Evolutionary conservation across 176 grass and related monocot species (phyloP).

Genomic region (Dactylis glomerata): DNA sequence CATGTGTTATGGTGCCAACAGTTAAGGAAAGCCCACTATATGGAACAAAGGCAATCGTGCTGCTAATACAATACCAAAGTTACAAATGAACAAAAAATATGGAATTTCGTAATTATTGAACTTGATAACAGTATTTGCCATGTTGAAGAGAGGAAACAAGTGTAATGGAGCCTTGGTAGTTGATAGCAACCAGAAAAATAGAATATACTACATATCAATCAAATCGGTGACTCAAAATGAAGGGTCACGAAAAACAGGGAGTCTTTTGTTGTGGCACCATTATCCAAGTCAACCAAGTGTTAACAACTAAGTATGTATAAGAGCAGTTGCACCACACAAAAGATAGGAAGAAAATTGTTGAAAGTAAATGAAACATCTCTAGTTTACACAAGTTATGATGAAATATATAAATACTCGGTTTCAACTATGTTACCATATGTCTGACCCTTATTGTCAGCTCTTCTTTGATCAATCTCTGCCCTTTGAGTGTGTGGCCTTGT

Average conservation of each 20-base stretch:
- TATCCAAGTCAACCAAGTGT: neutral
- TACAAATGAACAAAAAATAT: neutral
- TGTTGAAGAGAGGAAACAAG: neutral
- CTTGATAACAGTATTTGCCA: neutral
- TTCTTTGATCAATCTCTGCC: conserved; percentile 40
- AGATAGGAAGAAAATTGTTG: neutral
- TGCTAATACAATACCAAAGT: neutral
- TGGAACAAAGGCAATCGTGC: neutral
- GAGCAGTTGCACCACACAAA: neutral
- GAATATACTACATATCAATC: neutral
- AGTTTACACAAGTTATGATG: neutral
- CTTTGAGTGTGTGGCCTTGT: conserved; percentile 37
- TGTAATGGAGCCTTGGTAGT: neutral
- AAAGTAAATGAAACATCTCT: neutral
- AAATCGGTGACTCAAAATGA: neutral
- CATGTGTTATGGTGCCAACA: conserved; percentile 22
- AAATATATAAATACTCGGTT: conserved; percentile 19
- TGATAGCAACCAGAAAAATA: neutral
- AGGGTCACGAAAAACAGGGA: neutral
- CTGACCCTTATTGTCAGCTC: conserved; percentile 32
- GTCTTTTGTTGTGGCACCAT: neutral
- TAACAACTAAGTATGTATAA: neutral
- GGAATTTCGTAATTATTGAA: neutral
- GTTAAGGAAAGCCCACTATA: neutral
- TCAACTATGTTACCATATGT: conserved; percentile 41